Evolutionary conservation across 1,139 yeast genomes (phyloP), one percentile per base, ranked within the genome.

Genomic region (Geotrichum macrosporum): DNA sequence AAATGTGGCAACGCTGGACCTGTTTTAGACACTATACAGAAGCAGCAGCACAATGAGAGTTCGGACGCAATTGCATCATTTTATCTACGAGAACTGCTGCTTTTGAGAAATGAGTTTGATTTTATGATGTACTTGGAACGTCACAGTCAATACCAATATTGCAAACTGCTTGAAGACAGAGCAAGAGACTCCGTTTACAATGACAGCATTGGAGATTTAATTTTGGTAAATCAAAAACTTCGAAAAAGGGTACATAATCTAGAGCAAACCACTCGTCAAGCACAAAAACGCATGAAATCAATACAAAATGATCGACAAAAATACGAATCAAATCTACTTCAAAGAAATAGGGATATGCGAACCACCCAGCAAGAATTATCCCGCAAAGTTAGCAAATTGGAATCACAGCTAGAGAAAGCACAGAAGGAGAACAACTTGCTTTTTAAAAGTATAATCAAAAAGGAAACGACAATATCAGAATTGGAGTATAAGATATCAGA

Each of bases 21-120:
- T 2, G 27, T 32, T 32, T 37, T 15, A 27, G 30, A 34, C 33
- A 21, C 29, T 16, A 36, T 27, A 16, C 27, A 35, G 20, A 31
- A 30, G 15, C 47, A 43, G 16, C 48, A 18, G 33, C 48, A 10
- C 35, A 57, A 24, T 36, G 38, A 42, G 13, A 36, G 33, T 24
- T 26, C 34, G 15, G 45, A 39, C 47, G 47, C 36, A 4, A 29
- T 51, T 19, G 44, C 73, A 12, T 71, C 72, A 37, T 77, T 70
- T 54, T 80, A 76, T 55, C 77, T 75, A 48, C 65, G 88, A 50
- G 84, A 82, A 54, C 65, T 81, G 26, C 61, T 81, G 44, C 67
- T 82, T 34, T 60, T 75, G 50, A 73, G 74, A 48, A 82, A 81
- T 58, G 89, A 82, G 59, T 67, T 80, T 39, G 84, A 80, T 44